Conservation (phyloP, 2,329 filamentous ascomycete species). For the Hortaea werneckii region DNA sequence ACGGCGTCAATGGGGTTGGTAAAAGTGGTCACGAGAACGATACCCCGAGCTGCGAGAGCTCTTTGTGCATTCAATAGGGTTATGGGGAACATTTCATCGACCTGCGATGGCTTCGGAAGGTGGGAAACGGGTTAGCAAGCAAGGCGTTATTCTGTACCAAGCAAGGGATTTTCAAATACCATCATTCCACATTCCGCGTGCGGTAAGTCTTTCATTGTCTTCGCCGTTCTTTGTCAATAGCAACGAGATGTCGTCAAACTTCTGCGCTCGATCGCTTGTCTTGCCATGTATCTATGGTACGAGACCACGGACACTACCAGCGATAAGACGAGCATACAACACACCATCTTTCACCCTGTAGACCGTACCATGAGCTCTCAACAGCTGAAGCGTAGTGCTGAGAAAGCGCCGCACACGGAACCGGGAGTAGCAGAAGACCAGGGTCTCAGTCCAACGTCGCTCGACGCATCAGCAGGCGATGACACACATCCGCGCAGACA, state of each 20-base stretch:
- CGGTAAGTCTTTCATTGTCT: constrained; percentile 5
- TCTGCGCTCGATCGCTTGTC: too few species aligned
- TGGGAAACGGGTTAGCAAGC: not conserved
- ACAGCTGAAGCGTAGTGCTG: not conserved
- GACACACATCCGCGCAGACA: not conserved
- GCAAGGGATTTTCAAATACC: not conserved
- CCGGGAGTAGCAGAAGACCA: not conserved
- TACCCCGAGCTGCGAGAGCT: not conserved
- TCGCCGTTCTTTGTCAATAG: constrained; percentile 1
- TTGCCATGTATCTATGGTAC: too few species aligned
- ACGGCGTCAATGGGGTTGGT: not conserved
- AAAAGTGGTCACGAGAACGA: not conserved
- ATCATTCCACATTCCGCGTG: not conserved
- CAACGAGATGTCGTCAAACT: too few species aligned
- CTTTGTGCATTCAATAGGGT: not conserved
- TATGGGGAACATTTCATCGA: too few species aligned
- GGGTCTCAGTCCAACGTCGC: not conserved
- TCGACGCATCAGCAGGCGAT: not conserved
- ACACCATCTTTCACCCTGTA: too few species aligned
- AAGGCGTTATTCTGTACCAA: constrained; percentile 1
- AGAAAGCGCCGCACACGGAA: not conserved
- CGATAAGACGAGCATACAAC: too few species aligned
- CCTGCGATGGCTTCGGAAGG: not conserved
- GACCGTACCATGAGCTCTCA: constrained; percentile 1
- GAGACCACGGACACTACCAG: too few species aligned